These are phyloP conservation scores for Fusarium robinianum DNA, from an alignment of 2,329 filamentous ascomycete species.

Conservation along the genomic window DNA sequence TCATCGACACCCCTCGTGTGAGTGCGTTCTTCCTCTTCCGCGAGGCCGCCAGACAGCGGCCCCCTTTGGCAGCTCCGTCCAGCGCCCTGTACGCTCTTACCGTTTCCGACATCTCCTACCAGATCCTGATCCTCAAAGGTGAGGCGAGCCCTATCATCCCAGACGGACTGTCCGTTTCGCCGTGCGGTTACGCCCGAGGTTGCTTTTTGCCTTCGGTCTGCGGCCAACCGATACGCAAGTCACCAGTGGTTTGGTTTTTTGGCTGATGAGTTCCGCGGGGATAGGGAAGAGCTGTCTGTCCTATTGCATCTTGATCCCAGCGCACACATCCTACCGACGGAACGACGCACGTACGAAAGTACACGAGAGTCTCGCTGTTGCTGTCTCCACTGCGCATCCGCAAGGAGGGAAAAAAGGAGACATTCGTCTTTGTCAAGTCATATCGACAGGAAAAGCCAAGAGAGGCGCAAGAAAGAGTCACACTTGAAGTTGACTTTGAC, in stretches of 20 bases:
- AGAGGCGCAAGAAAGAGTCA: no score
- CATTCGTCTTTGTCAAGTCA: no score
- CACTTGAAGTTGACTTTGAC: no score
- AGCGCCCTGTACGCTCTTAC: not conserved
- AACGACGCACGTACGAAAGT: no score
- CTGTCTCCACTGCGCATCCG: no score
- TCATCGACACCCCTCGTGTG: slow-evolving; percentile 20
- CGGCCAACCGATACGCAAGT: slow-evolving; percentile 5
- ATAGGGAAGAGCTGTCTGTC: slow-evolving; percentile 25
- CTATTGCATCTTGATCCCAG: slow-evolving; percentile 12
- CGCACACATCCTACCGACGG: no score
- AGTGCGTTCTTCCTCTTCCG: slow-evolving; percentile 18
- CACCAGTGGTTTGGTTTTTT: slow-evolving; percentile 15
- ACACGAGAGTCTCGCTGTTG: no score
- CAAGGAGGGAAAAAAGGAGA: no score
- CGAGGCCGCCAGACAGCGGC: slow-evolving; percentile 3
- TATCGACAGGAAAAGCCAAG: no score
- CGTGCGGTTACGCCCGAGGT: slow-evolving; percentile 8
- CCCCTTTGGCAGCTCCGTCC: not conserved
- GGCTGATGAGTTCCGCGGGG: slow-evolving; percentile 6
- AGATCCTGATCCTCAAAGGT: slow-evolving; percentile 20
- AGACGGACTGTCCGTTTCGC: slow-evolving; percentile 11
- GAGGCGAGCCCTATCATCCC: no score
- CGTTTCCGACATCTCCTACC: slow-evolving; percentile 8
- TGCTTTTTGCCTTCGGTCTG: slow-evolving; percentile 13